phyloP scores from a whole-genome alignment of 768 basidiomycete species.

The Tricholoma flavovirens region DNA sequence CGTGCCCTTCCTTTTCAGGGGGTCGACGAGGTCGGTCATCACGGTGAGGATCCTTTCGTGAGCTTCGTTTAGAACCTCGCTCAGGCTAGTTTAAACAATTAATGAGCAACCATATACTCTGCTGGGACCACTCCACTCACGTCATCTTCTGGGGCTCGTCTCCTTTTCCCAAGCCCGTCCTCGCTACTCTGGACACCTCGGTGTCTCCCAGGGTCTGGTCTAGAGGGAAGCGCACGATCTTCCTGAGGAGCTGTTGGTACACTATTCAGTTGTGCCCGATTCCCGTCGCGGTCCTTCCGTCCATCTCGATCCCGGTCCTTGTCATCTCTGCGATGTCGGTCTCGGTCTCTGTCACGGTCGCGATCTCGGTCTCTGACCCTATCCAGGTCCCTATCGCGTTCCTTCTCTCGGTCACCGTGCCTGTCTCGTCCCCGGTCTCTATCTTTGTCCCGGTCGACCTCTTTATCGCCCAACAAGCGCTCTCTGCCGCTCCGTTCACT shows the following conservation, averaged over 20 bases:
- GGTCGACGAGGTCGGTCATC: constrained; percentile 67
- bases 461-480: constrained; percentile 36
- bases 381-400: constrained; percentile 54
- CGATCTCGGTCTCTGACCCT: constrained; percentile 47
- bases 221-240: constrained; percentile 49
- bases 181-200: constrained; percentile 45
- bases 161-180: constrained; percentile 68
- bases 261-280: constrained; percentile 30
- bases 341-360: constrained; percentile 42
- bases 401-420: constrained; percentile 50
- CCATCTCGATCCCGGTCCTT: constrained; percentile 61
- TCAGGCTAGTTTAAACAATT: constrained; percentile 45
- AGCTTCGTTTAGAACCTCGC: constrained; percentile 72
- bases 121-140: constrained; percentile 34
- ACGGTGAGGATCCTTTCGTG: constrained; percentile 71
- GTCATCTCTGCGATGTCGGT: constrained; percentile 53
- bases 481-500: constrained; percentile 43
- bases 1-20: constrained; percentile 63
- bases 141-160: constrained; percentile 67
- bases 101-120: constrained; percentile 10
- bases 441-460: constrained; percentile 42
- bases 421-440: constrained; percentile 41
- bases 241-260: constrained; percentile 32
- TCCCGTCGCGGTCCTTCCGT: constrained; percentile 55
- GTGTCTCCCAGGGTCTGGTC: constrained; percentile 56